Evolutionary conservation across 2,329 filamentous ascomycete genomes (phyloP), one percentile per base, ranked within the genome.

Genomic region (Fusarium guadeloupense): DNA sequence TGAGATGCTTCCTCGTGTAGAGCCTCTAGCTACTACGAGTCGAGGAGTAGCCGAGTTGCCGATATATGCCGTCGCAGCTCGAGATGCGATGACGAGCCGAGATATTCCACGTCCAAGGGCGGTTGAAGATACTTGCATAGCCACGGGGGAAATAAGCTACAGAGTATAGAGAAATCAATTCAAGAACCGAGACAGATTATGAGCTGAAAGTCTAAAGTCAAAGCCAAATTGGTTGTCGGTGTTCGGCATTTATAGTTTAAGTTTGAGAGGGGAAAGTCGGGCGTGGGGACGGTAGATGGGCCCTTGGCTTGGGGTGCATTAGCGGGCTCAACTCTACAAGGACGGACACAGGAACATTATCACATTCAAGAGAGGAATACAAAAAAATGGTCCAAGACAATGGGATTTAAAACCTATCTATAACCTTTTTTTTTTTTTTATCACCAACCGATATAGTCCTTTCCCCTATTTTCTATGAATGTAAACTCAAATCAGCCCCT

Each of bases 41-140:
- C 20, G 33, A 44, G 20, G 13, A 10, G 48, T 30, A 33, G 34
- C 17, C 16, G 30, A 42, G 23, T 26, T 47, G 28, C 39, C 34
- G 44, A 53, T 41, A 37, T 42, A 37, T 47, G 56, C 19, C 14
- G 57, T 38, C 21, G 20, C 38, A 61, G 39, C 35, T 34, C 50
- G 42, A 17, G 60, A 64, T 40, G 43, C 33, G 30, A 62, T 20
- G 39, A 40, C 35, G 23, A 64, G 44, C 31, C 53, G 60, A 62
- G 51, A 62, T 62, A 50, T 62, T 35, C 53, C 38, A 59, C 45
- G 62, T 66, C 48, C 53, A 66, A 65, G 28, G 12, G 30, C 23
- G 17, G 54, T 26, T 35, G 62, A 45, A 31, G 48, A 39, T 19
- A 40, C 14, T 52, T 59, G 62, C 62, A 65, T 66, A 46, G 43